Evolutionary conservation across 2,329 filamentous ascomycete genomes (phyloP).

Genomic region (Penicillium sp.): DNA sequence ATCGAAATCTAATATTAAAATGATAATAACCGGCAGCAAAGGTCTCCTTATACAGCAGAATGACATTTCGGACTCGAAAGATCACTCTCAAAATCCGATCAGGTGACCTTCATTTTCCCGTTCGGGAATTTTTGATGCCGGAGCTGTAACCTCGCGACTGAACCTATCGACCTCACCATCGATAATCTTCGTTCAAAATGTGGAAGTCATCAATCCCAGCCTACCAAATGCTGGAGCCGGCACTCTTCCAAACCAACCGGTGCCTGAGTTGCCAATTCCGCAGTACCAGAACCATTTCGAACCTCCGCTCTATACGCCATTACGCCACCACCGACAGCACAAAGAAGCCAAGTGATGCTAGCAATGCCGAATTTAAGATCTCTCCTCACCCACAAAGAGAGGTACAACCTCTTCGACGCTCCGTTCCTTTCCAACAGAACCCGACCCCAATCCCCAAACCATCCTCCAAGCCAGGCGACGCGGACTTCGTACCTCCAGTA

Average conservation of each 20-base stretch:
- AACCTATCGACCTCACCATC: background rate
- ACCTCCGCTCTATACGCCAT: constrained; percentile 27
- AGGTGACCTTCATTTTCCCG: constrained; percentile 2
- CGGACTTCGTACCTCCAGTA: constrained; percentile 53
- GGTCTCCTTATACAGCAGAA: background rate
- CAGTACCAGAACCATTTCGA: constrained; percentile 18
- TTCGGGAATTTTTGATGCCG: constrained; percentile 6
- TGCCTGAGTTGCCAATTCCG: constrained; percentile 40
- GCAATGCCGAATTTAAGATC: constrained; percentile 10
- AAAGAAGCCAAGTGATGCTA: constrained; percentile 4
- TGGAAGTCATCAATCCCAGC: constrained; percentile 29
- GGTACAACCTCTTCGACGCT: constrained; percentile 9
- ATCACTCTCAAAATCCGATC: background rate
- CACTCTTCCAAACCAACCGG: constrained; percentile 28
- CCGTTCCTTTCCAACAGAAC: constrained; percentile 32
- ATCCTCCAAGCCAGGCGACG: constrained; percentile 30
- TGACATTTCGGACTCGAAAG: background rate
- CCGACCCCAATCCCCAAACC: constrained; percentile 16
- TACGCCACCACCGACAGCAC: constrained; percentile 28
- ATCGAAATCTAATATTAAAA: no score
- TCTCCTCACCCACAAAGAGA: constrained; percentile 4
- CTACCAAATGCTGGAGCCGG: constrained; percentile 21
- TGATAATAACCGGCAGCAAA: background rate
- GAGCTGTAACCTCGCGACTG: background rate
- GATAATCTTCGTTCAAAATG: constrained; percentile 22